These are phyloP conservation scores for Oryza glumipatula DNA, from an alignment of 176 grass and related monocot genomes.

Conservation along the genomic window DNA sequence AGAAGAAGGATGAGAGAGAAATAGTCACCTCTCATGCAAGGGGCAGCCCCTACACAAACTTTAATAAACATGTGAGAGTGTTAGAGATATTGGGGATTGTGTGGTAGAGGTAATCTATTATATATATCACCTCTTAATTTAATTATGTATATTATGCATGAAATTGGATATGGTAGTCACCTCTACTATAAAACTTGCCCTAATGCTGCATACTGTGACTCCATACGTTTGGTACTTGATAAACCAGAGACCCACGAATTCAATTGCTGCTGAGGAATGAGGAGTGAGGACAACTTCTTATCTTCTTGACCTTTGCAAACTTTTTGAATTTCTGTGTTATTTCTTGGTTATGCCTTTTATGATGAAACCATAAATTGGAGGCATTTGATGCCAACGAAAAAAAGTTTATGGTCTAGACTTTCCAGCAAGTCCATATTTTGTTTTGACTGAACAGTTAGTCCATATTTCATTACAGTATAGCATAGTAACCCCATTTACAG, in stretches of 20 bases:
- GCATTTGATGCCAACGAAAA: background rate
- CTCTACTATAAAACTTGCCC: too few species aligned
- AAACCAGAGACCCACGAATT: background rate
- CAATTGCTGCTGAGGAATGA: background rate
- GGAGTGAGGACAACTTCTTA: too few species aligned
- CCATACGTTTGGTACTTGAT: background rate
- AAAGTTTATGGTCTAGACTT: background rate
- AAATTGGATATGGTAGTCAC: too few species aligned
- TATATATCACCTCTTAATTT: too few species aligned
- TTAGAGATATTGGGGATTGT: too few species aligned
- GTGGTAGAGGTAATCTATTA: too few species aligned
- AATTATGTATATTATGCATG: too few species aligned
- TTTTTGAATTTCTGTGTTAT: background rate
- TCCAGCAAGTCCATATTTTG: background rate
- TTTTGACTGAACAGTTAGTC: too few species aligned
- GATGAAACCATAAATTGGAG: background rate
- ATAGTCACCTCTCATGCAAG: too few species aligned
- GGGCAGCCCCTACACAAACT: too few species aligned
- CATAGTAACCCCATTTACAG: background rate
- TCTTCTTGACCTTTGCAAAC: background rate
- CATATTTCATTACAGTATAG: background rate
- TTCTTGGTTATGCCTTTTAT: background rate
- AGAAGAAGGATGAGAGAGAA: too few species aligned
- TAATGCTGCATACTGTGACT: background rate
- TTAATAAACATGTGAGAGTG: too few species aligned